phyloP scores from a whole-genome alignment of 306 rosid species.

The Pueraria montana region DNA sequence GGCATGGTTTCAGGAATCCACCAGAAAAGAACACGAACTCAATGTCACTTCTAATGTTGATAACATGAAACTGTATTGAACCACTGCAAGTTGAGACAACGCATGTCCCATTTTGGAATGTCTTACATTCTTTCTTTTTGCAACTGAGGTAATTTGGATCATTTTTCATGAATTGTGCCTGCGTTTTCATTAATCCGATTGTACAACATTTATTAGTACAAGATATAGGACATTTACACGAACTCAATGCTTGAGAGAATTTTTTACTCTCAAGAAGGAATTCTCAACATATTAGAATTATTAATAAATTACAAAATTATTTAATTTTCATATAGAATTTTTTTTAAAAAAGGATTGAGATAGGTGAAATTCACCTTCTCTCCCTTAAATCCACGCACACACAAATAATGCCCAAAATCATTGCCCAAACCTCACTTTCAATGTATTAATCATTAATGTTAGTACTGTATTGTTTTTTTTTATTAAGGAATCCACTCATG shows the following conservation, averaged over 20 bases:
- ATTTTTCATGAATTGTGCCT: constrained; percentile 67
- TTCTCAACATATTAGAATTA: background rate
- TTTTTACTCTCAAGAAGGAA: background rate
- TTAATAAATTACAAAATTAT: background rate
- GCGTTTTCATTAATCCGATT: constrained; percentile 11
- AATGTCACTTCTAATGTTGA: constrained; percentile 88
- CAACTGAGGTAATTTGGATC: constrained; percentile 79
- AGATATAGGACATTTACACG: background rate
- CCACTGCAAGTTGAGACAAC: constrained; percentile 64
- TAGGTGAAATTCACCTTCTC: background rate
- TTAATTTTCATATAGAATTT: background rate
- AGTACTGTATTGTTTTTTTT: background rate
- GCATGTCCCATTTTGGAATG: constrained; percentile 48
- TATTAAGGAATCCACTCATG: background rate
- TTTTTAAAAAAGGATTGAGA: background rate
- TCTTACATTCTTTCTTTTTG: constrained; percentile 69
- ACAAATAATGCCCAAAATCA: background rate
- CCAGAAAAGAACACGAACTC: constrained; percentile 76
- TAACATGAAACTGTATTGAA: constrained; percentile 74
- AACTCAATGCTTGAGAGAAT: background rate
- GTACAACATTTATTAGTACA: background rate
- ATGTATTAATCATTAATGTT: background rate
- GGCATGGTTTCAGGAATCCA: constrained; percentile 73
- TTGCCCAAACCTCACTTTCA: constrained; percentile 1
- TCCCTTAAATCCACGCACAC: background rate